Evolutionary conservation across 2,329 filamentous ascomycete genomes (phyloP), one percentile per base, ranked within the genome.

Genomic region (Sordariomycetes sp.): DNA sequence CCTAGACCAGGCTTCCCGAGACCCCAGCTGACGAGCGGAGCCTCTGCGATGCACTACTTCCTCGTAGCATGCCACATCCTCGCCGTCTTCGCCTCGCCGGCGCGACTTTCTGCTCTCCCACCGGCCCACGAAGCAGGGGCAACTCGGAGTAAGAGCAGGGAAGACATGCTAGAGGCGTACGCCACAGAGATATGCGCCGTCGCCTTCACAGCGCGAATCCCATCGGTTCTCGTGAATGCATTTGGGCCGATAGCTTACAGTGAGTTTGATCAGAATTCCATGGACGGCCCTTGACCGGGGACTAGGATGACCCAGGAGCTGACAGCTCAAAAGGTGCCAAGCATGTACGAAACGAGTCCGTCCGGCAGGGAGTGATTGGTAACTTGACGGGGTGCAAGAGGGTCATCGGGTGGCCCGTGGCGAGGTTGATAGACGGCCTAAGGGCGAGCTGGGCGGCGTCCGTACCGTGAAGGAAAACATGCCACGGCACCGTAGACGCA

Each of bases 161-260:
- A 62, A 6, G 62, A 67, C 1, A 56, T 72, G 1, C 62, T 74
- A 1, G 68, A 72, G 12, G 55, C 58, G 0, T 64, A 69, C 15
- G 72, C 73, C 0, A 61, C 68, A 0, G 65, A 72, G 2, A 66
- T 77, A 2, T 76, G 73, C 56, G 73, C 73, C 1, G 66, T 76
- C 13, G 71, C 74, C 0, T 74, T 76, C 53, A 74, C 74, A 0
- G 65, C 71, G n/a, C 70, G 70, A 6, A 70, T 66, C 5, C 65
- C 71, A 0, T 62, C 74, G 0, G 73, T 76, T 2, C 64, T 75
- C 5, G 72, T 78, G 3, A 77, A 78, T 59, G 67, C 72, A 2
- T 77, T 77, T 61, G 75, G 75, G 0, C 74, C 75, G 15, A 74
- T 77, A 32, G 66, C 70, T 1, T 76, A 71, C 55, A 76, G 75